Percentiles rank a stretch among this genome's conserved stretches.
These are phyloP conservation scores for Neoarthrinium moseri DNA, from an alignment of 2,329 filamentous ascomycete genomes.

Conservation along the genomic window DNA sequence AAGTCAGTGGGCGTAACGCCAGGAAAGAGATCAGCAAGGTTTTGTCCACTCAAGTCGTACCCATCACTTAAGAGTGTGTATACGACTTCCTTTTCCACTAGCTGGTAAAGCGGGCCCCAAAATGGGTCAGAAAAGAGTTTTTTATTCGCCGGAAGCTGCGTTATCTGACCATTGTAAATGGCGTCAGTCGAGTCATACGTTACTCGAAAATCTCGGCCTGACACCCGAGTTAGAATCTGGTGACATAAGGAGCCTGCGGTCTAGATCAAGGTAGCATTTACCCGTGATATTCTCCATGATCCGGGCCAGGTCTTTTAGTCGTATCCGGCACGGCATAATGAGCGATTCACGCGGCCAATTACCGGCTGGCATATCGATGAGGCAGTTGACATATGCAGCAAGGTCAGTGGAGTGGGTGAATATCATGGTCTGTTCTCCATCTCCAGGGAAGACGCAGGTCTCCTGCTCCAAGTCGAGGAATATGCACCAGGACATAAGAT, in stretches of 20 bases:
- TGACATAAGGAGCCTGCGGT: no score
- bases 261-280: no score
- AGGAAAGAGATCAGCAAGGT: no score
- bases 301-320: slow-evolving; percentile 26
- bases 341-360: slow-evolving; percentile 27
- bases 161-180: no score
- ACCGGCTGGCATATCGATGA: slow-evolving; percentile 27
- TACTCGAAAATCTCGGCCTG: no score
- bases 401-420: slow-evolving; percentile 30
- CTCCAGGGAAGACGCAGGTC: slow-evolving; percentile 25
- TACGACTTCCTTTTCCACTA: slow-evolving; percentile 19
- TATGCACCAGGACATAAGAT: slow-evolving; percentile 26
- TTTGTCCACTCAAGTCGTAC: no score
- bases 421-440: slow-evolving; percentile 28
- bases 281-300: slow-evolving; percentile 19
- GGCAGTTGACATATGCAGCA: slow-evolving; percentile 27
- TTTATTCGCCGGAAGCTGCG: no score
- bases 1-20: no score
- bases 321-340: slow-evolving; percentile 24
- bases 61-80: no score
- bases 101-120: slow-evolving; percentile 26
- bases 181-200: no score
- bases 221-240: no score
- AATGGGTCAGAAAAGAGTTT: no score
- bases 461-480: slow-evolving; percentile 26